Percentiles rank a stretch among this genome's conserved stretches.
These are phyloP conservation scores for Cinnamomum chago DNA, from an alignment of 164 flowering plant species.

Conservation along the genomic window DNA sequence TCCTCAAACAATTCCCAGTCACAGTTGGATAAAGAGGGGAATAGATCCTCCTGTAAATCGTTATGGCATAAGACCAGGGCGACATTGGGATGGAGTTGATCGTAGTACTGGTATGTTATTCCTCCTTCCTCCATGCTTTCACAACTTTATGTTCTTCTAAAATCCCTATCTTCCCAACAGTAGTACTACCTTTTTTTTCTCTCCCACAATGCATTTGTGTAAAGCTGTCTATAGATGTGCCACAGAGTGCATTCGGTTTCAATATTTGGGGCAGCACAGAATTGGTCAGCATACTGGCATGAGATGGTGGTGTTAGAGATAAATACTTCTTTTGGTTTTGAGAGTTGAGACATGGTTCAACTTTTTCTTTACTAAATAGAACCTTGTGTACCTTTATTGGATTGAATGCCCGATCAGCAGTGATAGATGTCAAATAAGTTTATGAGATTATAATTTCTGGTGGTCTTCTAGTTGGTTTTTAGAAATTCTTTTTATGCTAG, in stretches of 20 bases:
- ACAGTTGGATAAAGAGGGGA: conserved; percentile 89
- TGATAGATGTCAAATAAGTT: not conserved
- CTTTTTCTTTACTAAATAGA: not conserved
- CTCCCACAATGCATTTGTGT: not conserved
- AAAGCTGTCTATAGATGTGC: not conserved
- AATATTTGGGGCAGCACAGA: not conserved
- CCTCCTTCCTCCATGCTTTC: not conserved
- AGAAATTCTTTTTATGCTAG: not conserved
- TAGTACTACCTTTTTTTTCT: not conserved
- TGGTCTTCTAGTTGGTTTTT: not conserved
- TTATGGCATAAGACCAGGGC: conserved; percentile 70
- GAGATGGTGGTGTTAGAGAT: not conserved
- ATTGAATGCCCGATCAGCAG: not conserved
- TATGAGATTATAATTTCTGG: not conserved
- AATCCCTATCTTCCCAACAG: not conserved
- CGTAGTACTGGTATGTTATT: conserved; percentile 72
- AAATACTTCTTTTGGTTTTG: not conserved
- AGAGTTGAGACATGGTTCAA: not conserved
- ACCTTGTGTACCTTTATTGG: not conserved
- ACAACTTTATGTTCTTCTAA: not conserved
- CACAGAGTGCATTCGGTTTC: not conserved
- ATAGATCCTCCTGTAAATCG: conserved; percentile 76
- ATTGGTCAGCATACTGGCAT: not conserved
- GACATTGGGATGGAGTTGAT: conserved; percentile 98
- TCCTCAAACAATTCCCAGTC: conserved; percentile 85